phyloP scores from a whole-genome alignment of 2,329 filamentous ascomycete genomes.

The Trichophaea hybrida region DNA sequence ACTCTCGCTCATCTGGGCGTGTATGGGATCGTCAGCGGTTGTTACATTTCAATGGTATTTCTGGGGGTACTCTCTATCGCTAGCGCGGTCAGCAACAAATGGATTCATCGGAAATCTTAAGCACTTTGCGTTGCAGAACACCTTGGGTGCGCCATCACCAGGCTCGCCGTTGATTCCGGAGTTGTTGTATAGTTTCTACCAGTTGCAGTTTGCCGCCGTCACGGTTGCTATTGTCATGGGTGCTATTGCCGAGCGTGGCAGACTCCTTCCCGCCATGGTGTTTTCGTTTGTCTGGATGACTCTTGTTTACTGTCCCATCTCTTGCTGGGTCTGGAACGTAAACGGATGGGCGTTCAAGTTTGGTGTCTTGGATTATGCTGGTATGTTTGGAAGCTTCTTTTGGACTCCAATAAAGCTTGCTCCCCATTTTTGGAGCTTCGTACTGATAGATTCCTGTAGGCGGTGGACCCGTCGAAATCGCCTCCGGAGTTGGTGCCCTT shows the following conservation, averaged over 20 bases:
- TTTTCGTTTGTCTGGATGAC: constrained; percentile 96
- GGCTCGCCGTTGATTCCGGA: constrained; percentile 80
- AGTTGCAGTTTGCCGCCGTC: constrained; percentile 96
- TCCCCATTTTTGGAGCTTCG: background rate
- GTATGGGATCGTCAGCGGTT: constrained; percentile 84
- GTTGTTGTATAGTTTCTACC: constrained; percentile 82
- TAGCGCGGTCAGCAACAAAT: constrained; percentile 66
- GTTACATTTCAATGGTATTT: constrained; percentile 99
- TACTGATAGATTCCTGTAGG: constrained; percentile 30
- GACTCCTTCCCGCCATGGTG: constrained; percentile 82
- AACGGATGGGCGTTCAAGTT: constrained; percentile 88
- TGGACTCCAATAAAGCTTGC: background rate
- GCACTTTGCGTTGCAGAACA: constrained; percentile 78
- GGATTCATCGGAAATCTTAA: constrained; percentile 83
- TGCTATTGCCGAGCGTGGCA: constrained; percentile 83
- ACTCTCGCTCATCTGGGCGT: constrained; percentile 91
- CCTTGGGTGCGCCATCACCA: constrained; percentile 68
- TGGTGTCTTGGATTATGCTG: constrained; percentile 90
- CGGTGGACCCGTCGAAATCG: constrained; percentile 93
- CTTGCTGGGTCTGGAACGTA: constrained; percentile 91
- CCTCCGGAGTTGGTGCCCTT: constrained; percentile 78
- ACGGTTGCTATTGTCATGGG: constrained; percentile 86
- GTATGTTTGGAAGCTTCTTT: constrained; percentile 12
- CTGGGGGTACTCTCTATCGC: constrained; percentile 94
- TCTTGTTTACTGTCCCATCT: constrained; percentile 89